phyloP scores from a whole-genome alignment of 1,139 yeast genomes.

The Zygosaccharomyces sapae region DNA sequence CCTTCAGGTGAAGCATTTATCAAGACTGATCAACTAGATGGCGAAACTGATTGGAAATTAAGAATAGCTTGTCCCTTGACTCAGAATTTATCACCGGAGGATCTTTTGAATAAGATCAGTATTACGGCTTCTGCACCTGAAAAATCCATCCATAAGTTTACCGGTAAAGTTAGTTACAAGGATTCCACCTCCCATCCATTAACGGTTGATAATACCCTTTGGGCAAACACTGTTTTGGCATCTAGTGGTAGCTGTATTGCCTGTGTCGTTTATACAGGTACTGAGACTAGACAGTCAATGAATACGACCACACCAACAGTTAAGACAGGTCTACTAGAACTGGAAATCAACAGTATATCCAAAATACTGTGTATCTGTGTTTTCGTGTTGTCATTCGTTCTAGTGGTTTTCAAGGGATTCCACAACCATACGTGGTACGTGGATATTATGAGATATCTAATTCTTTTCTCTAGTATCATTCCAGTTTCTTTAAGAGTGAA shows the following conservation, averaged over 20 bases:
- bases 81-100: conserved; percentile 50
- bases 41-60: conserved; percentile 98
- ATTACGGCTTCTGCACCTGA: conserved; percentile 74
- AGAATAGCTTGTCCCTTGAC: conserved; percentile 72
- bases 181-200: conserved; percentile 57
- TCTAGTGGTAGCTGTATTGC: conserved; percentile 83
- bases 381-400: conserved; percentile 65
- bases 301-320: conserved; percentile 89
- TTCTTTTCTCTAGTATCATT: conserved; percentile 88
- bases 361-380: conserved; percentile 87
- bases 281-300: conserved; percentile 90
- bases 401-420: conserved; percentile 80
- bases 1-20: conserved; percentile 83
- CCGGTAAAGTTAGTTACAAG: conserved; percentile 62
- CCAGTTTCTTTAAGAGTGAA: conserved; percentile 95
- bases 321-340: conserved; percentile 82
- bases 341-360: conserved; percentile 84
- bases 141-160: conserved; percentile 74
- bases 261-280: conserved; percentile 83
- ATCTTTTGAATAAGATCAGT: conserved; percentile 46
- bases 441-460: conserved; percentile 83
- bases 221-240: conserved; percentile 98
- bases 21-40: conserved; percentile 96
- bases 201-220: conserved; percentile 83
- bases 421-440: conserved; percentile 73